Evolutionary conservation across 1,284 basidiomycete species (phyloP), one percentile per base, ranked within the genome.

Genomic region (Rhodotorula sp.): DNA sequence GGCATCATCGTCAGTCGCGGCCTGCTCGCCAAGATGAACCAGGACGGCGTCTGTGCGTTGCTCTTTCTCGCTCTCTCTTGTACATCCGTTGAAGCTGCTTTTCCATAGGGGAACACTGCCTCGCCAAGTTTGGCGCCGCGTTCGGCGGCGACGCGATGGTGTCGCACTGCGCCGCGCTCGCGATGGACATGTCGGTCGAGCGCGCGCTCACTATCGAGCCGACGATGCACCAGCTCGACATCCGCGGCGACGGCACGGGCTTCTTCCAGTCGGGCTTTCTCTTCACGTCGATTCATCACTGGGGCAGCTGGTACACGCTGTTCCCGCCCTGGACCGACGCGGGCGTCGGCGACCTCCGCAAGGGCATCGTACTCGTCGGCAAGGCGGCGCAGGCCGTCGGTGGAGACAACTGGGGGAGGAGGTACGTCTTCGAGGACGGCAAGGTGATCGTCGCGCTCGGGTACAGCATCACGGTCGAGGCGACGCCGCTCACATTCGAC

Each of bases 181-280:
- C 69, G 19, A 70, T 68, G 66, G 69, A 70, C 57, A 73, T 65
- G 45, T 52, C 66, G 45, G 60, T 73, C n/a, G 25, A 72, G 42
- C 63, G 74, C 17, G 64, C 75, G 7, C 55, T 78, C 34, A 75
- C 66, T 42, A 27, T 76, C 54, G 76, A 78, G 8, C 52, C 64
- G 17, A 78, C 77, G 5, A 65, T 74, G 19, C 77, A 78, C 63
- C 77, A 78, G 63, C 73, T 78, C 56, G 77, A 78, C 63, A 77
- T 78, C 60, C 69, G 74, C 23, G 76, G 71, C n/a, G 77, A 78
- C 71, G 75, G 74, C 1, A 76, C 76, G 4, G 77, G 77, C 44
- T 77, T 74, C 48, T 78, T 78, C 63, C 76, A 78, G 50, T 76
- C 76, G 21, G 76, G 76, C 49, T 78, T 76, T 70, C 68, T 72